A percentile compares a stretch with the other conserved stretches of the same genome.
These are phyloP conservation scores for Straminergon stramineum DNA, from an alignment of 225 moss, liverwort and hornwort species.

Conservation along the genomic window DNA sequence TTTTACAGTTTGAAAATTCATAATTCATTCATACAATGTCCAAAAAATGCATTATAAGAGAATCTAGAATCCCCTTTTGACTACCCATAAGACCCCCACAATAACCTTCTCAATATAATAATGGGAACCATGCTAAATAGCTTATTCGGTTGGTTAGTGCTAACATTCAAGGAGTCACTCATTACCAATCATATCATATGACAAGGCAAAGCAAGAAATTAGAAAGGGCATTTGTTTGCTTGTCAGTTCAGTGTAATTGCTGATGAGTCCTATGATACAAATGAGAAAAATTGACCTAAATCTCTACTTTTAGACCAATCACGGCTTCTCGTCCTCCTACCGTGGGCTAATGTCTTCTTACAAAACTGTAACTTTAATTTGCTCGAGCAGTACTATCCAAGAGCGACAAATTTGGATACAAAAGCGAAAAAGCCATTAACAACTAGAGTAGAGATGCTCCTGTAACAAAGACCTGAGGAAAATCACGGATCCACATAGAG, in stretches of 20 bases:
- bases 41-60: neutral
- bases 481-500: slow-evolving; percentile 51
- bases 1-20: neutral
- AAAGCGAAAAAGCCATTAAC: neutral
- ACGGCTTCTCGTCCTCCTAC: neutral
- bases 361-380: neutral
- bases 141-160: neutral
- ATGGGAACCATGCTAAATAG: neutral
- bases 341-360: neutral
- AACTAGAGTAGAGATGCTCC: neutral
- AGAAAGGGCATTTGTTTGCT: neutral
- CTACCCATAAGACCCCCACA: neutral
- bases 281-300: neutral
- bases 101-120: neutral
- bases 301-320: neutral
- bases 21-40: neutral
- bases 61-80: neutral
- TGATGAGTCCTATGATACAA: neutral
- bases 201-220: neutral
- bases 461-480: neutral
- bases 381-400: neutral
- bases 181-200: neutral
- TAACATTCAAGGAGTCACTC: neutral
- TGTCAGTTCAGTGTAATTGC: neutral
- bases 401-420: neutral